Base-by-base conservation (phyloP, 805 yeast genomes). In the Kodamaea jinghongensis region DNA sequence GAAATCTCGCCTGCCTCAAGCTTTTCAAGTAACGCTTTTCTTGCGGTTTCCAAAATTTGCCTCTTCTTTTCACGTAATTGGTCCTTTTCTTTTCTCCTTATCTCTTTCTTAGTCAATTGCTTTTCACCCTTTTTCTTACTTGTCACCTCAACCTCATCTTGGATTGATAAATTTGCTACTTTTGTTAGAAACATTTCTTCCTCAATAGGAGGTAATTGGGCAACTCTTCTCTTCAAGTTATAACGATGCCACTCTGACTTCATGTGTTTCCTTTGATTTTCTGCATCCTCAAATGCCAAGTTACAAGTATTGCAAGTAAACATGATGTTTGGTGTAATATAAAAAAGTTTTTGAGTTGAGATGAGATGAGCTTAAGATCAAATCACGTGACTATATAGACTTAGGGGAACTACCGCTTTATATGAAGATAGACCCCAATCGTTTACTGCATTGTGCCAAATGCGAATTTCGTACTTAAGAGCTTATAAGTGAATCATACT, bases 1-100 rank as follows among this genome's bases (percentile, higher is more conserved):
- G 41, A 32, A 15, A 46, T 35, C 15, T 47, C 49, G 4, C 59
- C 59, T 3, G 53, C 51, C 31, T 45, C 60, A 16, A 62, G 61
- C 45, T 51, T 58, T 6, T 50, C 59, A 13, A 57, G 43, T 70
- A 73, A 63, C 36, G 67, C 63, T 37, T 60, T 57, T 50, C 64
- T 67, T 3, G 79, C 80, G 4, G 65, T 53, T 44, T 72, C 76
- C 42, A 77, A 59, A 17, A 77, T 62, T 44, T 70, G 65, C 38
- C 65, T 63, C 54, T 72, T 76, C 56, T 73, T 73, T 44, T 69
- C 77, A 13, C 65, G 54, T 22, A 77, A 54, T 3, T 66, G 76
- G 47, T 75, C 80, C 48, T 70, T 74, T 32, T 75, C 75, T 47
- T 61, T 67, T 47, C 72, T 65, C 52, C 80, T 67, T 40, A 61